Percentiles rank a stretch among this genome's conserved stretches.
phyloP scores from a whole-genome alignment of 352 stramenopile species.

The Blastocystis sp. region DNA sequence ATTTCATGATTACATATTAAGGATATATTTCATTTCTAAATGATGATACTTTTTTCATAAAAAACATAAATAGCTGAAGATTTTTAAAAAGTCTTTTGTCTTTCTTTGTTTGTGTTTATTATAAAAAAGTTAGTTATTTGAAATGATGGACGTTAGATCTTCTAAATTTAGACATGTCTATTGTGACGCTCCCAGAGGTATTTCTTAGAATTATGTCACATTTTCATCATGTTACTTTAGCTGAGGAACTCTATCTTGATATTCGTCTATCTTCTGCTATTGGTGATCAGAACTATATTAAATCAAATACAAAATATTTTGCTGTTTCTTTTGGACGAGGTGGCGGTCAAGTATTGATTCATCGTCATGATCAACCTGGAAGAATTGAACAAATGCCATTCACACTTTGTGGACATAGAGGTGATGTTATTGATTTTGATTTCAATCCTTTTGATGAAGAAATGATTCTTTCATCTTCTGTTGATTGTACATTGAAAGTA shows the following conservation, averaged over 20 bases:
- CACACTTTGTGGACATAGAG: constrained; percentile 73
- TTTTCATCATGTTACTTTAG: constrained; percentile 7
- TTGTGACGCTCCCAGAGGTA: constrained; percentile 18
- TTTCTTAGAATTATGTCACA: not conserved
- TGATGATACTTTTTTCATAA: too few species aligned
- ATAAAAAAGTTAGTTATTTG: too few species aligned
- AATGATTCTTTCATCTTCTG: constrained; percentile 37
- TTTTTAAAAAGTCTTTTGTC: too few species aligned
- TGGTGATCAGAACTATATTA: constrained; percentile 98
- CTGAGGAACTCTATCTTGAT: constrained; percentile 41
- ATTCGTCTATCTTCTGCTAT: constrained; percentile 80
- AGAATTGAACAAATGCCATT: constrained; percentile 47
- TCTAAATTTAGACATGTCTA: constrained; percentile 35
- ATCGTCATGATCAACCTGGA: constrained; percentile 37
- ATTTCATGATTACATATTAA: too few species aligned
- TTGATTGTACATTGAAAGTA: constrained; percentile 1
- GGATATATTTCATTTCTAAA: too few species aligned
- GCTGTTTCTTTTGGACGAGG: constrained; percentile 70
- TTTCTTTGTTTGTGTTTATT: too few species aligned
- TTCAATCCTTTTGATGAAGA: constrained; percentile 93
- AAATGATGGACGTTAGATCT: too few species aligned
- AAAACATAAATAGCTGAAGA: too few species aligned
- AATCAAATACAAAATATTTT: constrained; percentile 98
- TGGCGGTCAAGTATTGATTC: constrained; percentile 49
- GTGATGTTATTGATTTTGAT: constrained; percentile 84